Conservation (phyloP, 768 basidiomycete genomes). For the Pleurotus ostreatus region DNA sequence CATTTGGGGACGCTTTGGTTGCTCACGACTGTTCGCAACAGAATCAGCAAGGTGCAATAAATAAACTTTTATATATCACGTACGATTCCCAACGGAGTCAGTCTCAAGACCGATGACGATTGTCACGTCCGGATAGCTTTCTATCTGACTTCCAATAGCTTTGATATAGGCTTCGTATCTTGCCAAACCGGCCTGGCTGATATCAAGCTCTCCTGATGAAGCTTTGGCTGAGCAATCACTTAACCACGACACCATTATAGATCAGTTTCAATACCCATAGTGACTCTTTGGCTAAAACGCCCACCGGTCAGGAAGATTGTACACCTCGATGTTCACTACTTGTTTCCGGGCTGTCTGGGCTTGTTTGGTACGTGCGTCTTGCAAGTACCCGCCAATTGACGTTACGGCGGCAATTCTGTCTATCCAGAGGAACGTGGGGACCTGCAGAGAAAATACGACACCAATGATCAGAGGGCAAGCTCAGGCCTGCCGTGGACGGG, state of each 20-base stretch:
- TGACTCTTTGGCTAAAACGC: too few species aligned
- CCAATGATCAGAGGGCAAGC: neutral
- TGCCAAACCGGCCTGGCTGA: conserved; percentile 22
- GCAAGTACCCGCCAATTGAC: neutral
- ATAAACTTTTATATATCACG: neutral
- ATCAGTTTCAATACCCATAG: neutral
- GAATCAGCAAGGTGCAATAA: neutral
- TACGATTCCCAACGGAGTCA: conserved; percentile 26
- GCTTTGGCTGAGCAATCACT: conserved; percentile 30
- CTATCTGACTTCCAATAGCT: conserved; percentile 16
- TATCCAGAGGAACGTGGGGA: conserved; percentile 20
- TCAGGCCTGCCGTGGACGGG: neutral
- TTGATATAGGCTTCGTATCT: conserved; percentile 29
- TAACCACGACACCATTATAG: neutral
- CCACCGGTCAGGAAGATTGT: conserved; percentile 27
- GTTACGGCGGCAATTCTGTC: conserved; percentile 8
- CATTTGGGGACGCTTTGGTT: conserved; percentile 25
- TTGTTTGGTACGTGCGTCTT: conserved; percentile 5
- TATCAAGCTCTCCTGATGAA: conserved; percentile 25
- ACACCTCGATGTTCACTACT: conserved; percentile 27
- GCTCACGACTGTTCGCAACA: conserved; percentile 16
- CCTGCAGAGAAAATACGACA: neutral
- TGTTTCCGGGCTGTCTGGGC: conserved; percentile 13
- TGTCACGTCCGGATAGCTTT: conserved; percentile 17
- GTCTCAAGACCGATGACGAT: conserved; percentile 27